Base-by-base conservation (phyloP, 306 rosid genomes). In the Mimosa pudica region DNA sequence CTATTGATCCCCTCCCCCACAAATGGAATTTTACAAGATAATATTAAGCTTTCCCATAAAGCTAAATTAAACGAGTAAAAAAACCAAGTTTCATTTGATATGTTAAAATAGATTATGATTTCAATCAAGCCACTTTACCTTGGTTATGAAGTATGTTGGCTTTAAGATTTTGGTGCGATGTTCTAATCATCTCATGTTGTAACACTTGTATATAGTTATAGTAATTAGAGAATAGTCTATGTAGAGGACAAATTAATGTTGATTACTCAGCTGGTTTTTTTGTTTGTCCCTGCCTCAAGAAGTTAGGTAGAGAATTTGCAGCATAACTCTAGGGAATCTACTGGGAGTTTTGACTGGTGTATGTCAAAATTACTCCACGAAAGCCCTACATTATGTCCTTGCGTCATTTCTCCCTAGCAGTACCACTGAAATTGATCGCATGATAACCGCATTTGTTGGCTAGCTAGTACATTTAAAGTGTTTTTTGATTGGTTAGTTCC, bases 401-500 rank as follows among this genome's bases (percentile, higher is more conserved):
- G 12, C 11, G 73, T 10, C 70, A 70, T 76, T 52, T 61, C 64
- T 10, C 13, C 77, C 60, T 20, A 61, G 30, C 24, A 4, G 52
- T 11, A 54, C 61, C 49, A 13, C 72, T 45, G 36, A 62, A 64
- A 52, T 42, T 16, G 44, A 71, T 58, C 10, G 49, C 45, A 63
- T 35, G 49, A 47, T 42, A 71, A 71, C n/a, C 11, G 10, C 68
- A 76, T 18, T 54, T 49, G 47, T 61, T 41, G 36, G 65, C 18
- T 74, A 45, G 80, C 52, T 64, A 51, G 58, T 75, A 75, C 46
- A 20, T 75, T 75, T 14, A 44, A 78, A 44, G 30, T 79, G 42
- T 45, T 13, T 48, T 55, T 17, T 24, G 30, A 45, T 18, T n/a
- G 49, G 49, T 54, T 75, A 52, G 58, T 49, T 41, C 64, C 64